Percentiles rank a stretch among this genome's conserved stretches.
Conservation (phyloP, 768 basidiomycete genomes). For the Pisolithus microcarpus region DNA sequence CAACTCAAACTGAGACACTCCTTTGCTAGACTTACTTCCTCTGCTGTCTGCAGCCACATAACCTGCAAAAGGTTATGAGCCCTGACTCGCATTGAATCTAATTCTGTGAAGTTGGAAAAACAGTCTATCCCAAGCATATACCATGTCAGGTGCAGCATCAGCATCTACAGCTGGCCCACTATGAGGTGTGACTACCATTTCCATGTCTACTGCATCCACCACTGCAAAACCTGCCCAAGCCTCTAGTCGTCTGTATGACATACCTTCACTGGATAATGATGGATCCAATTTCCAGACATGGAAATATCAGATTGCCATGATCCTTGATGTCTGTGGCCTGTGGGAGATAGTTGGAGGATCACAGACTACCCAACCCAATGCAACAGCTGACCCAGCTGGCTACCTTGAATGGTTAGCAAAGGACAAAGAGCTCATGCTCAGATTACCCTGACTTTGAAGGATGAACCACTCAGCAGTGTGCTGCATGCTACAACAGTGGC, state of each 20-base stretch:
- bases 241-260: constrained; percentile 3
- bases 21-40: too few species aligned
- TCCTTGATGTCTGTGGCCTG: constrained; percentile 12
- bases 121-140: too few species aligned
- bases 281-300: constrained; percentile 9
- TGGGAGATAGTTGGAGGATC: constrained; percentile 3
- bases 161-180: too few species aligned
- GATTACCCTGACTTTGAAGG: constrained; percentile 18
- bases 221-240: too few species aligned
- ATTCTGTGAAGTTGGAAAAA: too few species aligned
- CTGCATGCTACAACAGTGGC: constrained; percentile 6
- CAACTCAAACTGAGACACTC: too few species aligned
- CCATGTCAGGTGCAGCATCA: too few species aligned
- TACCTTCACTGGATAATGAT: constrained; percentile 6
- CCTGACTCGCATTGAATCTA: too few species aligned
- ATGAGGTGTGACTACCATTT: too few species aligned
- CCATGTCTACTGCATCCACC: too few species aligned
- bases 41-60: too few species aligned
- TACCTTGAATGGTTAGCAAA: neutral
- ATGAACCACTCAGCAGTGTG: constrained; percentile 18
- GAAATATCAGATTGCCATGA: constrained; percentile 10
- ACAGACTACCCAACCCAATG: neutral
- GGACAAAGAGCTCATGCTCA: constrained; percentile 16
- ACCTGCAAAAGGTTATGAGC: too few species aligned
- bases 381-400: neutral